A percentile compares a stretch with the other conserved stretches of the same genome.
Conservation (phyloP, 768 basidiomycete genomes). For the Trametes villosa region DNA sequence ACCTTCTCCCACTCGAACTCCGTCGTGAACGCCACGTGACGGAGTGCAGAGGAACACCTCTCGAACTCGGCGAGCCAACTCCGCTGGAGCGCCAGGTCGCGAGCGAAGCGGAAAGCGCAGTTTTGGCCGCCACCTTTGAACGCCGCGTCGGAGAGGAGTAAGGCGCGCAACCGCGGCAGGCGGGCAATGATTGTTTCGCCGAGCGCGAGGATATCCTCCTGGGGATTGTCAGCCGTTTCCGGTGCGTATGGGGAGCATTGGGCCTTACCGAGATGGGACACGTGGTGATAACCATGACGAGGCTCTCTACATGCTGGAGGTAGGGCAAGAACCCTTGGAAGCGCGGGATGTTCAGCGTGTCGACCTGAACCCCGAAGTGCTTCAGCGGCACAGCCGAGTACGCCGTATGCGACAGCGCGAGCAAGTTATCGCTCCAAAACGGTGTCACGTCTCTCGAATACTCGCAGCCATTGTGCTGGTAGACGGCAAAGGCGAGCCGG, state of each 20-base stretch:
- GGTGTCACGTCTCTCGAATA: neutral
- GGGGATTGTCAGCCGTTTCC: too few species aligned
- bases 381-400: constrained; percentile 3
- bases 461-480: neutral
- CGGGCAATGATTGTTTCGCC: neutral
- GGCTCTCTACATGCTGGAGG: neutral
- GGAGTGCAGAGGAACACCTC: neutral
- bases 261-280: neutral
- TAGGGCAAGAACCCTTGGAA: neutral
- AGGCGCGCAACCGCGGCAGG: neutral
- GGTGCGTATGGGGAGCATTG: too few species aligned
- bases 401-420: neutral
- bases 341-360: neutral
- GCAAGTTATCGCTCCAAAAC: neutral
- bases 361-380: neutral
- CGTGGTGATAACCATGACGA: neutral
- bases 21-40: constrained; percentile 6
- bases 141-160: neutral
- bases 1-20: constrained; percentile 16
- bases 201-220: neutral
- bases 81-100: neutral
- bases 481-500: neutral
- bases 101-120: neutral
- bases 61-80: neutral
- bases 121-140: neutral